phyloP scores from a whole-genome alignment of 805 yeast genomes.

The Lipomyces sp. region DNA sequence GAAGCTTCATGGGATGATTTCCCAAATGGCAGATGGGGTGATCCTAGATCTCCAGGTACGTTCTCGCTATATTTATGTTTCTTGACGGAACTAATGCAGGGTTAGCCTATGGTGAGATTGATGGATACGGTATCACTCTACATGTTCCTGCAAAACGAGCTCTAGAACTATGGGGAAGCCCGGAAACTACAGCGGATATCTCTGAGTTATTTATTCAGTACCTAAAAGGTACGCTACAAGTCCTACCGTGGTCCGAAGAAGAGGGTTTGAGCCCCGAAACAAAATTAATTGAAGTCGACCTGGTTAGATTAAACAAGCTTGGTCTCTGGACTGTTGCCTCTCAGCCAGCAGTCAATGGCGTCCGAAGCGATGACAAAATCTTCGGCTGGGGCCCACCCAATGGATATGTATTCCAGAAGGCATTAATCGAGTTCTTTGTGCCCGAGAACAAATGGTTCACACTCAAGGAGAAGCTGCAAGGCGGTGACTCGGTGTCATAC shows the following conservation, averaged over 20 bases:
- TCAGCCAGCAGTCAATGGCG: slow-evolving; percentile 90
- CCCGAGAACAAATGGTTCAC: slow-evolving; percentile 71
- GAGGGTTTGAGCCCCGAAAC: slow-evolving; percentile 86
- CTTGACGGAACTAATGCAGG: neutral
- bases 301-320: slow-evolving; percentile 72
- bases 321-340: slow-evolving; percentile 86
- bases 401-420: slow-evolving; percentile 89
- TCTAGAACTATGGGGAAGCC: slow-evolving; percentile 85
- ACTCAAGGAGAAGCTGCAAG: slow-evolving; percentile 58
- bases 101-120: slow-evolving; percentile 96
- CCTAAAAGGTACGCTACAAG: slow-evolving; percentile 68
- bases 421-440: slow-evolving; percentile 90
- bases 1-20: slow-evolving; percentile 82
- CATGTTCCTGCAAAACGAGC: slow-evolving; percentile 73
- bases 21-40: slow-evolving; percentile 99
- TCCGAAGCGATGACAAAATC: slow-evolving; percentile 77
- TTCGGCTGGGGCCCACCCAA: slow-evolving; percentile 97
- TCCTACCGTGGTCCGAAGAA: slow-evolving; percentile 87
- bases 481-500: slow-evolving; percentile 62
- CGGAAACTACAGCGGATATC: slow-evolving; percentile 63
- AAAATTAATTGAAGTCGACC: slow-evolving; percentile 87
- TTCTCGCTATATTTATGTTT: slow-evolving; percentile 60
- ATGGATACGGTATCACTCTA: slow-evolving; percentile 92
- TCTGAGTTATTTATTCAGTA: slow-evolving; percentile 68
- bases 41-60: slow-evolving; percentile 95